Percentiles rank a stretch among this genome's conserved stretches.
These are phyloP conservation scores for Puccinellia tenuiflora DNA, from an alignment of 176 grass and related monocot genomes.

Conservation along the genomic window DNA sequence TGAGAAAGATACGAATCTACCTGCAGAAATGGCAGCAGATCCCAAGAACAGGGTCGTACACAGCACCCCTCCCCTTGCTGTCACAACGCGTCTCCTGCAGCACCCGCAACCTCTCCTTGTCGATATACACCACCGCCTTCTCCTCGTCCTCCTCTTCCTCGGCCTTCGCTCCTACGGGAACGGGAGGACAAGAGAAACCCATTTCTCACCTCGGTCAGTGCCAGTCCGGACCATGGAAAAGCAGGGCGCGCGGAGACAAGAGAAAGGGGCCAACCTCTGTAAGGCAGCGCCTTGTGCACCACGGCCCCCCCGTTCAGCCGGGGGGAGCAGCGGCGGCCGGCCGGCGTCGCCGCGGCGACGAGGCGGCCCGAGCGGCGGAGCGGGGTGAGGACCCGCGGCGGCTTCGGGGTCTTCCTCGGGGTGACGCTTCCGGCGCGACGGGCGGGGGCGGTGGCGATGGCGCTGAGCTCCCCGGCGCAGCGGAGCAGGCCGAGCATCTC, in stretches of 20 bases:
- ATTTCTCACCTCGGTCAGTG: not conserved
- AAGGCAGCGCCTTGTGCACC: constrained; percentile 15
- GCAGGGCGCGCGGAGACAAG: not conserved
- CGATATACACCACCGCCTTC: not conserved
- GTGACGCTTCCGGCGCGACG: constrained; percentile 19
- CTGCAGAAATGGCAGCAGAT: constrained; percentile 94
- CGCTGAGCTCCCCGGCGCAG: constrained; percentile 48
- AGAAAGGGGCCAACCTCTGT: constrained; percentile 14
- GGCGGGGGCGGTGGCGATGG: constrained; percentile 29
- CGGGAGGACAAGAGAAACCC: not conserved
- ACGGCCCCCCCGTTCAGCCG: constrained; percentile 16
- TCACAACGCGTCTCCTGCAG: constrained; percentile 55
- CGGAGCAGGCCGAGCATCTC: constrained; percentile 61
- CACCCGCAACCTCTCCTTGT: constrained; percentile 39
- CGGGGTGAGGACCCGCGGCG: constrained; percentile 38
- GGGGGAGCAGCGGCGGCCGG: constrained; percentile 2
- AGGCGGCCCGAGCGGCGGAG: constrained; percentile 64
- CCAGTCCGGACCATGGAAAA: not conserved
- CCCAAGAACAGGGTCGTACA: constrained; percentile 77
- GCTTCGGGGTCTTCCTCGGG: constrained; percentile 24
- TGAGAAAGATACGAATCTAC: not conserved
- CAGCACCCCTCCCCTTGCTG: constrained; percentile 54
- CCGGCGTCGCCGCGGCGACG: not conserved
- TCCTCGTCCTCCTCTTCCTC: constrained; percentile 16
- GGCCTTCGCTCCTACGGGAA: not conserved